phyloP scores from a whole-genome alignment of 129 eudicot species.

The Centrapalus pauciflorus region DNA sequence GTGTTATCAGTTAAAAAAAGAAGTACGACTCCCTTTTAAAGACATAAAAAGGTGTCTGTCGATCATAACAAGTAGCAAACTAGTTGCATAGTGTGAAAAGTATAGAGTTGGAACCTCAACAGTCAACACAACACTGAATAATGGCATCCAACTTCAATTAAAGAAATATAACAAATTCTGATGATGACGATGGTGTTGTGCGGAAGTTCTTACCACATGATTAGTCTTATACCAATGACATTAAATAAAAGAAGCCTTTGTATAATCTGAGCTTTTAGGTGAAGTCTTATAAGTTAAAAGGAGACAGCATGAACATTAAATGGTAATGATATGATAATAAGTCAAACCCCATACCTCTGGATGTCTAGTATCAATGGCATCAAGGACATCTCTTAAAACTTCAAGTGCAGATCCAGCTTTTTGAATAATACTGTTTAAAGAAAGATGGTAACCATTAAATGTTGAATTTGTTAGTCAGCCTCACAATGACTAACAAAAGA shows the following conservation, averaged over 20 bases:
- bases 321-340: neutral
- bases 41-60: too few species aligned
- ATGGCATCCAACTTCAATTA: neutral
- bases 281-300: neutral
- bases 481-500: too few species aligned
- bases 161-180: neutral
- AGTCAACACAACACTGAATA: neutral
- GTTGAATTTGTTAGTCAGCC: too few species aligned
- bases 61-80: too few species aligned
- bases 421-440: conserved; percentile 59
- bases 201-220: neutral
- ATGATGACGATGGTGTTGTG: neutral
- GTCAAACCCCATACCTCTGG: conserved; percentile 57
- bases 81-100: too few species aligned
- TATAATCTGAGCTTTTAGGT: neutral
- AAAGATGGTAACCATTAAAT: neutral
- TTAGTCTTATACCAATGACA: neutral
- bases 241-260: neutral
- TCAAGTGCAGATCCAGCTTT: conserved; percentile 88
- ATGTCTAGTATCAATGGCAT: conserved; percentile 61
- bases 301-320: neutral
- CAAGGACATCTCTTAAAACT: conserved; percentile 86
- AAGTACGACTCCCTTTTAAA: too few species aligned
- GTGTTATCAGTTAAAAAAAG: too few species aligned
- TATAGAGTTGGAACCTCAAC: too few species aligned